A percentile compares a stretch with the other conserved stretches of the same genome.
phyloP scores from a whole-genome alignment of 2,329 filamentous ascomycete genomes.

The Ophiostoma quercus region DNA sequence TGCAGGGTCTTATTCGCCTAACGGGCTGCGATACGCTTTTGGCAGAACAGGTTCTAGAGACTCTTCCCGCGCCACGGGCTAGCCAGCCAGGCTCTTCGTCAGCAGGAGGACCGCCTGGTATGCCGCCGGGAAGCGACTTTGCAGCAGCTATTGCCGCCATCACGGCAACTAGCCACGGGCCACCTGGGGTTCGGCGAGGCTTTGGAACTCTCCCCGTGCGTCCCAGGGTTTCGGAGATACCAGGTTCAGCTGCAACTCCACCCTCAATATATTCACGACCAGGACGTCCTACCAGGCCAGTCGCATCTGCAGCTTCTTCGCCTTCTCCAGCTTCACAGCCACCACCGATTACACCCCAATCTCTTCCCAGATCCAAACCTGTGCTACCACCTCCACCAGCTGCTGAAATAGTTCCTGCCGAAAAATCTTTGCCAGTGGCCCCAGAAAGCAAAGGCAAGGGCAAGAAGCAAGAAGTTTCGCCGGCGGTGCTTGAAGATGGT shows the following conservation, averaged over 20 bases:
- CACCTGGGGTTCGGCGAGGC: slow-evolving; percentile 14
- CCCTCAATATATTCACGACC: background rate
- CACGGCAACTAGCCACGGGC: slow-evolving; percentile 20
- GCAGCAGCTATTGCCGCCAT: slow-evolving; percentile 22
- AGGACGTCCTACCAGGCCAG: background rate
- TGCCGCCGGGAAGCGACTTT: slow-evolving; percentile 4
- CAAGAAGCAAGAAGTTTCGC: background rate
- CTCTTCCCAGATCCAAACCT: background rate
- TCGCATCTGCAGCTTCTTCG: background rate
- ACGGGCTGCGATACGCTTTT: slow-evolving; percentile 66
- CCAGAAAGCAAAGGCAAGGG: background rate
- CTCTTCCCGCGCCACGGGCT: slow-evolving; percentile 13
- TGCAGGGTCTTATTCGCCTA: slow-evolving; percentile 65
- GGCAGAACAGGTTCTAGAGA: slow-evolving; percentile 52
- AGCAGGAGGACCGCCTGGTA: background rate
- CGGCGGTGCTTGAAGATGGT: background rate
- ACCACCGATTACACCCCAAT: background rate
- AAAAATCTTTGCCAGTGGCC: background rate
- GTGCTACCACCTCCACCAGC: background rate
- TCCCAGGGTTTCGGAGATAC: background rate
- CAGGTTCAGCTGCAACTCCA: background rate
- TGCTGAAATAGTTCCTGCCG: background rate
- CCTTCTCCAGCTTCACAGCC: background rate
- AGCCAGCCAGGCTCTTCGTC: background rate
- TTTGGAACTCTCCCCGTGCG: background rate